Evolutionary conservation across 768 basidiomycete genomes (phyloP).

Genomic region (Trametes sanguinea): DNA sequence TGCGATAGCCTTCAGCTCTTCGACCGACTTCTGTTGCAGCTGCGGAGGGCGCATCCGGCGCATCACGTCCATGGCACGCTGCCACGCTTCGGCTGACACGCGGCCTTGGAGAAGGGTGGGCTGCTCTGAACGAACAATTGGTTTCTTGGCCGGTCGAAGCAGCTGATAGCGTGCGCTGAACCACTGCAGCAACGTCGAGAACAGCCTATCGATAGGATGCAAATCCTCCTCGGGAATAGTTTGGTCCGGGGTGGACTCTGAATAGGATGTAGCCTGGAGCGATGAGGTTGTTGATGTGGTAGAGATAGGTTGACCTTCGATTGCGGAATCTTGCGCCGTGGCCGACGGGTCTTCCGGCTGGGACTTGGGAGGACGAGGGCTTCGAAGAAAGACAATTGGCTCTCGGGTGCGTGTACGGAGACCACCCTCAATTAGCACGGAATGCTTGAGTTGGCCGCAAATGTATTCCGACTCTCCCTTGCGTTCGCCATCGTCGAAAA

Average conservation of each 20-base stretch:
- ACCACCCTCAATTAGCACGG: neutral
- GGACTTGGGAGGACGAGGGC: neutral
- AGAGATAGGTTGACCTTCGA: neutral
- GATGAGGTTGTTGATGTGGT: neutral
- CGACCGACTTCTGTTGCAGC: no score
- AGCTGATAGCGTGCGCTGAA: conserved; percentile 1
- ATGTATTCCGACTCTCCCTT: neutral
- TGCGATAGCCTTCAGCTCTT: no score
- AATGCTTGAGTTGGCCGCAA: neutral
- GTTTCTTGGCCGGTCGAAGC: neutral
- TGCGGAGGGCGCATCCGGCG: no score
- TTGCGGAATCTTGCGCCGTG: neutral
- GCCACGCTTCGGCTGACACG: neutral
- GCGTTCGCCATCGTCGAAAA: neutral
- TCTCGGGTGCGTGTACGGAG: neutral
- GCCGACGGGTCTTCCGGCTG: neutral
- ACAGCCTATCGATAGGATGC: neutral
- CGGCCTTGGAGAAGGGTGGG: neutral
- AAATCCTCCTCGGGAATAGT: neutral
- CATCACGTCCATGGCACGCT: no score
- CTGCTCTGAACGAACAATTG: neutral
- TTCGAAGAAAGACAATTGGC: neutral
- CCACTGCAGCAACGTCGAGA: neutral
- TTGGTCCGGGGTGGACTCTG: neutral
- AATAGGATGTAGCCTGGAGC: neutral